A percentile compares a stretch with the other conserved stretches of the same genome.
These are phyloP conservation scores for Isatis tinctoria DNA, from an alignment of 345 rosid genomes.

Conservation along the genomic window DNA sequence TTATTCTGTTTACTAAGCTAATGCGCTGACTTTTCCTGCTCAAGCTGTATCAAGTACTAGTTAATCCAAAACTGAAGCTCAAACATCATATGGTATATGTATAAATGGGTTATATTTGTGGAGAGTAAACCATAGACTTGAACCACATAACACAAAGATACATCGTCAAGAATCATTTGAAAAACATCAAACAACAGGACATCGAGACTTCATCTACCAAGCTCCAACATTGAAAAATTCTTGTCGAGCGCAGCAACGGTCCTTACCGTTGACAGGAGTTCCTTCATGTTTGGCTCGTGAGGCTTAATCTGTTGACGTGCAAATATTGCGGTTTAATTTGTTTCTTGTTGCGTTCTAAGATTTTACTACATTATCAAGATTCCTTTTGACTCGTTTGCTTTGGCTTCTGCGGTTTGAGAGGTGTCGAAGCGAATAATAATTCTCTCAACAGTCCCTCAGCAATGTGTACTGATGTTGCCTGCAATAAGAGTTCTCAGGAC, in stretches of 20 bases:
- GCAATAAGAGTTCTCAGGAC: conserved; percentile 24
- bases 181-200: not conserved
- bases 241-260: not conserved
- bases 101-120: not conserved
- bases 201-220: not conserved
- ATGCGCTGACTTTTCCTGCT: not conserved
- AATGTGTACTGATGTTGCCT: conserved; percentile 72
- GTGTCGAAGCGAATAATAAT: conserved; percentile 50
- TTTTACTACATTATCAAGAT: conserved; percentile 17
- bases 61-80: not conserved
- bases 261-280: not conserved
- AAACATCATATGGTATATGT: not conserved
- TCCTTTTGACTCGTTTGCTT: conserved; percentile 51
- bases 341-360: not conserved
- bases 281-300: conserved; percentile 2
- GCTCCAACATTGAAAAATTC: not conserved
- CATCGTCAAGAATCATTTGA: not conserved
- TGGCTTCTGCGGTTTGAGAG: conserved; percentile 35
- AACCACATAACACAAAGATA: not conserved
- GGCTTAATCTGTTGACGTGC: not conserved
- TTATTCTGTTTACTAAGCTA: not conserved
- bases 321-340: not conserved
- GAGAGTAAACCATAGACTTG: not conserved
- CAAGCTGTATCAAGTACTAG: not conserved
- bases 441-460: conserved; percentile 77